phyloP scores from a whole-genome alignment of 768 basidiomycete genomes.

The Mycena amicta region DNA sequence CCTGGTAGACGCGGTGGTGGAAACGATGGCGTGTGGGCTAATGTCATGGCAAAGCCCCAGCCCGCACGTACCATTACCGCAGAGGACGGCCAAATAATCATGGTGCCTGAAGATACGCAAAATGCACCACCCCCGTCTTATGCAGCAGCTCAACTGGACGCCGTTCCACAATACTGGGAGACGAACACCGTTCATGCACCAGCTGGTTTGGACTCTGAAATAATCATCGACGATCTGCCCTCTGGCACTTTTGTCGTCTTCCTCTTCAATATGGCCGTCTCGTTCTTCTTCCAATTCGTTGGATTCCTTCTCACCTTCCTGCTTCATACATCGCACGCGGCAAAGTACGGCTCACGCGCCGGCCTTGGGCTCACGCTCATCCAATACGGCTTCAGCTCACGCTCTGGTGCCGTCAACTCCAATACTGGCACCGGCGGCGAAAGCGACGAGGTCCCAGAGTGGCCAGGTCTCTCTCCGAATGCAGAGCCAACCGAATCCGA shows the following conservation, averaged over 20 bases:
- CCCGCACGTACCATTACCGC: slow-evolving; percentile 44
- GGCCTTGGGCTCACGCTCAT: slow-evolving; percentile 96
- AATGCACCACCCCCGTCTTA: slow-evolving; percentile 90
- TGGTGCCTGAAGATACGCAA: slow-evolving; percentile 80
- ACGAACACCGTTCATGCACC: slow-evolving; percentile 85
- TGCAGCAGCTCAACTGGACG: slow-evolving; percentile 82
- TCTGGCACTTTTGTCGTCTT: slow-evolving; percentile 79
- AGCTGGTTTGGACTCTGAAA: slow-evolving; percentile 48
- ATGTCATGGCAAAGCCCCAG: slow-evolving; percentile 87
- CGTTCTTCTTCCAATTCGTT: slow-evolving; percentile 96
- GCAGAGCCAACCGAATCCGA: slow-evolving; percentile 7
- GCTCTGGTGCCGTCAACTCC: slow-evolving; percentile 37
- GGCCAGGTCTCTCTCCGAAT: slow-evolving; percentile 7
- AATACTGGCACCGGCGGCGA: slow-evolving; percentile 24
- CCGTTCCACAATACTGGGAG: slow-evolving; percentile 96
- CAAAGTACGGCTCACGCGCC: slow-evolving; percentile 90
- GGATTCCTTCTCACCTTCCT: slow-evolving; percentile 93
- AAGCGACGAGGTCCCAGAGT: slow-evolving; percentile 17
- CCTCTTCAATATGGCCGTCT: slow-evolving; percentile 77
- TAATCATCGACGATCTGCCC: slow-evolving; percentile 92
- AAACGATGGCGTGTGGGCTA: slow-evolving; percentile 95
- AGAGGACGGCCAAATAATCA: slow-evolving; percentile 57
- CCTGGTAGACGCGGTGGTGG: slow-evolving; percentile 61
- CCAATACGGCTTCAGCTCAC: slow-evolving; percentile 85
- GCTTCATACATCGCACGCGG: slow-evolving; percentile 89